phyloP scores from a whole-genome alignment of 495 filamentous ascomycete genomes.

The Wilcoxina mikolae region DNA sequence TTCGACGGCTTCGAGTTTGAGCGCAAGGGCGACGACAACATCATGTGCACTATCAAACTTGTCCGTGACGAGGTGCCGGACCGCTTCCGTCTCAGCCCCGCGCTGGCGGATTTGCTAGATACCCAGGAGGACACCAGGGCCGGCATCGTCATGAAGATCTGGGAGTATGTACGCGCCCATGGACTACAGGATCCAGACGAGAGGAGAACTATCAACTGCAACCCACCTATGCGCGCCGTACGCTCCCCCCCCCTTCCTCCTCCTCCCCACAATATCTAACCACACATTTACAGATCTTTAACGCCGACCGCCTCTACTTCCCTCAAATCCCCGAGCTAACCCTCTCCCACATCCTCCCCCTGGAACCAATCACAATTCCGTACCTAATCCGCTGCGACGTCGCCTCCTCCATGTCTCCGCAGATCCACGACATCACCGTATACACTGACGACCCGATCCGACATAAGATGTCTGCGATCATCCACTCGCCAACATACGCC shows the following conservation, averaged over 20 bases:
- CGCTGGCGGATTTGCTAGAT: conserved; percentile 73
- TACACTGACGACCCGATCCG: conserved; percentile 70
- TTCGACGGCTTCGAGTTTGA: conserved; percentile 90
- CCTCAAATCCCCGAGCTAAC: conserved; percentile 72
- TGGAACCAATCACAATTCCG: conserved; percentile 67
- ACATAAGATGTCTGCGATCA: conserved; percentile 47
- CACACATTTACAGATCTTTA: conserved; percentile 49
- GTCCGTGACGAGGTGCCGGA: conserved; percentile 74
- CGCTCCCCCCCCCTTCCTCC: conserved; percentile 19
- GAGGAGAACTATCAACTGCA: conserved; percentile 77
- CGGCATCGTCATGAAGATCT: conserved; percentile 75
- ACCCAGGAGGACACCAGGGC: conserved; percentile 72
- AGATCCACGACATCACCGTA: conserved; percentile 79
- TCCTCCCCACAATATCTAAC: conserved; percentile 10
- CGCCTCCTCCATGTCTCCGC: conserved; percentile 57
- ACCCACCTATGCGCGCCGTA: conserved; percentile 63
- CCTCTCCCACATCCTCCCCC: conserved; percentile 54
- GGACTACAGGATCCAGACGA: conserved; percentile 86
- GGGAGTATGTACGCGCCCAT: conserved; percentile 85
- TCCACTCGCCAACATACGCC: conserved; percentile 41
- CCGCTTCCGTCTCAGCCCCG: conserved; percentile 59
- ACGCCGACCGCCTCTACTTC: conserved; percentile 66
- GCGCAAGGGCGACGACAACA: conserved; percentile 77
- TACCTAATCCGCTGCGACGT: conserved; percentile 94
- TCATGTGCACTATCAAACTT: conserved; percentile 81